Percentiles rank a stretch among this genome's conserved stretches.
phyloP scores from a whole-genome alignment of 331 rosid genomes.

The Cydonia oblonga region DNA sequence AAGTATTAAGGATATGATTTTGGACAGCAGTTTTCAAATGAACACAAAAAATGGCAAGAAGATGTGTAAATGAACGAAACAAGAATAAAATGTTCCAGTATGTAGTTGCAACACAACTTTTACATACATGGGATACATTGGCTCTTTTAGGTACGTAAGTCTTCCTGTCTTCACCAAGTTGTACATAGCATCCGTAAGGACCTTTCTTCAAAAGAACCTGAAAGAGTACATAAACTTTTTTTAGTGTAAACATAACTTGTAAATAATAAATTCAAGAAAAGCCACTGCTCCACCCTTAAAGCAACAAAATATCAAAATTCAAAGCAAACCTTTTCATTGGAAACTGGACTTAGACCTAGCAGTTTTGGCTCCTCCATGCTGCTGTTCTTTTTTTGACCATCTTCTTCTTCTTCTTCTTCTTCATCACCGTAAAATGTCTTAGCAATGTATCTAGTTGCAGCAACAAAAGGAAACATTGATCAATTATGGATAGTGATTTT shows the following conservation, averaged over 20 bases:
- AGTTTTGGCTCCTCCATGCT: constrained; percentile 63
- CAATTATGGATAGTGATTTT: background rate
- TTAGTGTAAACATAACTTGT: background rate
- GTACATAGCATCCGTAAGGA: constrained; percentile 83
- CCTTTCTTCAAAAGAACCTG: constrained; percentile 86
- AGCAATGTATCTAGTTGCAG: constrained; percentile 69
- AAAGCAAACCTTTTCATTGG: constrained; percentile 59
- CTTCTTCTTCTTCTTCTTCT: constrained; percentile 37
- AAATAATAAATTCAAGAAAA: constrained; percentile 18
- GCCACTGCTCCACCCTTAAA: background rate
- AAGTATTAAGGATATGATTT: background rate
- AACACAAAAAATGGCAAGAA: background rate
- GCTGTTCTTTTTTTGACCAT: constrained; percentile 15
- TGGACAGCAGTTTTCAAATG: background rate
- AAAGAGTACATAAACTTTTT: background rate
- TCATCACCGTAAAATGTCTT: constrained; percentile 61
- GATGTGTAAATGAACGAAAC: background rate
- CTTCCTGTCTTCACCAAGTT: constrained; percentile 90
- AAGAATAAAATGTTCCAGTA: background rate
- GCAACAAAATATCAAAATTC: constrained; percentile 1
- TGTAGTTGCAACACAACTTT: background rate
- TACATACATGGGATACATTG: constrained; percentile 67
- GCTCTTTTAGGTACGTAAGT: constrained; percentile 66
- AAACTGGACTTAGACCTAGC: constrained; percentile 57
- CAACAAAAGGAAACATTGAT: constrained; percentile 18